These are phyloP conservation scores for Eryngium alpinum DNA, from an alignment of 140 eudicot genomes.

Conservation along the genomic window DNA sequence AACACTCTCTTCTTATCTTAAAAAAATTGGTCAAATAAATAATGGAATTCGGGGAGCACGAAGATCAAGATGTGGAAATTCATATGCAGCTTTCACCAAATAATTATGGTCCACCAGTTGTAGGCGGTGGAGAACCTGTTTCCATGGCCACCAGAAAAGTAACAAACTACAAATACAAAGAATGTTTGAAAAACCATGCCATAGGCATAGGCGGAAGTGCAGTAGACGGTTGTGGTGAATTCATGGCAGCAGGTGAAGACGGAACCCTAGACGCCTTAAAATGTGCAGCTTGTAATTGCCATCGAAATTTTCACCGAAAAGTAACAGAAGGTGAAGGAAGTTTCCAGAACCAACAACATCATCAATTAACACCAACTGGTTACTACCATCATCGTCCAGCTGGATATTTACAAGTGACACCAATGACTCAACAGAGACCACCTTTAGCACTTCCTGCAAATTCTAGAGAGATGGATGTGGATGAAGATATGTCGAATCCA, in stretches of 20 bases:
- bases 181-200: constrained; percentile 72
- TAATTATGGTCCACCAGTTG: constrained; percentile 16
- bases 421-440: constrained; percentile 40
- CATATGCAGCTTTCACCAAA: constrained; percentile 35
- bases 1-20: not conserved
- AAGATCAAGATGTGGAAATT: constrained; percentile 59
- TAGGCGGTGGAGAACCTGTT: constrained; percentile 9
- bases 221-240: constrained; percentile 75
- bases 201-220: constrained; percentile 63
- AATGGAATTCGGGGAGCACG: constrained; percentile 68
- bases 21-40: not conserved
- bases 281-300: constrained; percentile 81
- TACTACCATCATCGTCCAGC: constrained; percentile 38
- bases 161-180: constrained; percentile 40
- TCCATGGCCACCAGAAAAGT: constrained; percentile 16
- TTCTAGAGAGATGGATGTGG: constrained; percentile 47
- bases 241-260: constrained; percentile 71
- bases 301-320: constrained; percentile 73
- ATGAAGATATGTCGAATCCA: constrained; percentile 61
- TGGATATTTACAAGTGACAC: constrained; percentile 44
- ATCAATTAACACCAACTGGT: constrained; percentile 19
- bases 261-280: constrained; percentile 59
- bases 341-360: constrained; percentile 21
- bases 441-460: constrained; percentile 42
- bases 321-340: constrained; percentile 28